Base-by-base conservation (phyloP, 2,329 filamentous ascomycete genomes). In the Botryotinia convoluta region DNA sequence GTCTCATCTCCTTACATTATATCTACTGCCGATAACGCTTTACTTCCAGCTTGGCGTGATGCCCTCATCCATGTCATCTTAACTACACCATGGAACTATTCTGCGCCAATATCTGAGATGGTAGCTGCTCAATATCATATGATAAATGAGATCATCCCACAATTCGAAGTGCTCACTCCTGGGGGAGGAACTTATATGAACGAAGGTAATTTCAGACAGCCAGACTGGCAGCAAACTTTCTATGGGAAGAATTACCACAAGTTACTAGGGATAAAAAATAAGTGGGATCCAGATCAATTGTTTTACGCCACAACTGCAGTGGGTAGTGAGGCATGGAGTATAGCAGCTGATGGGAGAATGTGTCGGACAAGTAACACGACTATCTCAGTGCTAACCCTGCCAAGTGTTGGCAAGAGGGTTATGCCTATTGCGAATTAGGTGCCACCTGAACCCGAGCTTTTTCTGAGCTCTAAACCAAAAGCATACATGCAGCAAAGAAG, bases 271-370 rank as follows among this genome's bases (percentile, higher is more conserved):
- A 81, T 89, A 44, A 90, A 90, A 83, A 77, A 81, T 48, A 85
- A 83, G 77, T 88, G 85, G 76, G 88, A 88, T 76, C 81, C 84
- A 1, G 71, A 80, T 0, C 77, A 79, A 2, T 73, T 89, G 10
- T 87, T 87, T 51, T 86, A 87, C 70, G 85, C 83, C 18, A 77
- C 77, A 9, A 84, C 82, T n/a, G 84, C 82, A 6, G 87, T 89
- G 9, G 87, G 86, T 0, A 87, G 85, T 72, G 87, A 89, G 69
- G 77, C 77, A n/a, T 89, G 86, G 86, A 78, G 77, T 35, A 81
- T 84, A 12, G 79, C 78, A 7, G 81, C 78, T 9, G 75, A 81
- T 72, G 85, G 85, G 14, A 81, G 84, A 39, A 79, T 86, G 79
- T 86, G 85, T 42, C 9, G 61, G 18, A 35, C 65, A 29, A 22